Base-by-base conservation (phyloP, 225 moss, liverwort and hornwort species). In the Sphagnum contortum region DNA sequence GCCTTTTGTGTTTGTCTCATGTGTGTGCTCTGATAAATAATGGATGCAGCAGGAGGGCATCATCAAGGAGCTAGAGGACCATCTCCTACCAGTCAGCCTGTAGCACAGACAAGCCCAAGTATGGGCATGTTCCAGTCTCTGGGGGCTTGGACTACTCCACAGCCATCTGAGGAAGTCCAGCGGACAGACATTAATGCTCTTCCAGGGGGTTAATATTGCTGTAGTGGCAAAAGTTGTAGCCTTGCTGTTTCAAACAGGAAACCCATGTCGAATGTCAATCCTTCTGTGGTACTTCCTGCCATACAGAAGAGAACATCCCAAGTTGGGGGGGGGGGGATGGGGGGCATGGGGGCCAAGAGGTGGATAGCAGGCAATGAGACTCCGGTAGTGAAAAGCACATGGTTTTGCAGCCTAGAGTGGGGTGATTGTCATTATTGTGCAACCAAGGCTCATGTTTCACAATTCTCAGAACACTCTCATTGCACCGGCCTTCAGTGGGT, bases 151-250 rank as follows among this genome's bases (percentile, higher is more conserved):
- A 68, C 77, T 67, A 49, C 46, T 14, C 71, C 84, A 61, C 55
- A 70, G 46, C 66, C 68, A 44, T 68, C 78, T 47, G 75, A 71
- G 62, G 84, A 84, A 5, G 48, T 57, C 63, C 77, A 80, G 64
- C 80, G 80, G 75, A 73, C 80, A 58, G 84, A 84, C 73, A 84
- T 80, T 70, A 81, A 84, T 64, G 77, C 80, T n/a, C 75, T 83
- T 72, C 80, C 83, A 60, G 83, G 83, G 62, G 83, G 83, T 74
- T 83, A 66, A 83, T 57, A 52, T 63, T 50, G 57, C 66, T 65
- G 45, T 61, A 10, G 2, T 3, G 47, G 45, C 9, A 61, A 46
- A 5, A 7, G 11, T 57, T 71, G 61, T 61, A 49, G 14, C 6
- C 62, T 61, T 75, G 73, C 68, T 71, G 71, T 70, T 79, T 76